Conservation (phyloP, 1,284 basidiomycete genomes). For the Tausonia pullulans region DNA sequence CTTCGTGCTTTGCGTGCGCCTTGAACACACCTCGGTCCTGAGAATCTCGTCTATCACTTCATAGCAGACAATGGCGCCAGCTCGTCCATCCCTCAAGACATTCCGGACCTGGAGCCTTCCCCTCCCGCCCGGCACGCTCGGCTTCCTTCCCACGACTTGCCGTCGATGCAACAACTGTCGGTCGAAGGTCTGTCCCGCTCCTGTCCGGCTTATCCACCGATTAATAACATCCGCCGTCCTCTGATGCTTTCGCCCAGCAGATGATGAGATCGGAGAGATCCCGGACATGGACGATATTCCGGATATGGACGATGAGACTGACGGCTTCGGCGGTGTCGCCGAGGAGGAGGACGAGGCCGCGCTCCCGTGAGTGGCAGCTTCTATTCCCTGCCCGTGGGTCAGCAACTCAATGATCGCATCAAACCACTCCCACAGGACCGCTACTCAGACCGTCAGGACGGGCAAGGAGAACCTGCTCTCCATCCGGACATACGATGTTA, state of each 20-base stretch:
- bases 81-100: conserved; percentile 43
- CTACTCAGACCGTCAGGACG: neutral
- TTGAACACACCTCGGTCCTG: neutral
- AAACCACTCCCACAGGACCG: neutral
- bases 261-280: neutral
- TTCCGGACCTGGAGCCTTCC: conserved; percentile 53
- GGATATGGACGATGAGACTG: conserved; percentile 52
- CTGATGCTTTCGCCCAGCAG: neutral
- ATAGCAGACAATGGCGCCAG: neutral
- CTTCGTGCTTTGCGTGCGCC: neutral
- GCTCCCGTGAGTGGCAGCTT: conserved; percentile 26
- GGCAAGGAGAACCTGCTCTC: conserved; percentile 72
- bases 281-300: conserved; percentile 32
- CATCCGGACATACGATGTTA: conserved; percentile 97
- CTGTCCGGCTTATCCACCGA: neutral
- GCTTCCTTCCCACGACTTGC: neutral
- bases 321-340: conserved; percentile 58
- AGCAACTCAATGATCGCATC: neutral
- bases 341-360: conserved; percentile 60
- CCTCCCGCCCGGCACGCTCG: conserved; percentile 4
- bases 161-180: neutral
- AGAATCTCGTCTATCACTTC: neutral
- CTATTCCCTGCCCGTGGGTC: neutral
- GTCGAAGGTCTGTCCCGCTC: neutral
- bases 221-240: neutral